Percentiles rank a stretch among this genome's conserved stretches.
Evolutionary conservation across 2,329 filamentous ascomycete genomes (phyloP).

Genomic region (Penicillium polonicum): DNA sequence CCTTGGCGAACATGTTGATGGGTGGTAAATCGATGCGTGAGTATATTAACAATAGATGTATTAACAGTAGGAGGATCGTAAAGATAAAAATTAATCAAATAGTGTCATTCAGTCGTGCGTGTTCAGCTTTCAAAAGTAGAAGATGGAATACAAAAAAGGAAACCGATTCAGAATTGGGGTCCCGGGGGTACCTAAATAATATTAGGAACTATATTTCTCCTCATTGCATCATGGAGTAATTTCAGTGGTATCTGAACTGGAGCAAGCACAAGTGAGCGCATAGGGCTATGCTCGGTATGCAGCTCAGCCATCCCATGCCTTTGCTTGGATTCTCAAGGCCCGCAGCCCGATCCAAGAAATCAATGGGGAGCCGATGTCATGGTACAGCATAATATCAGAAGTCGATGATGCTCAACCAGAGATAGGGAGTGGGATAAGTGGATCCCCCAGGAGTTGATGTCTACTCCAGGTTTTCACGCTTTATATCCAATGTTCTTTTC

Average conservation of each 20-base stretch:
- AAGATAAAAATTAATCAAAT: slow-evolving; percentile 10
- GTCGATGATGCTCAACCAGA: slow-evolving; percentile 10
- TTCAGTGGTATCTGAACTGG: slow-evolving; percentile 1
- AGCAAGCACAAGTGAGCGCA: too few species aligned
- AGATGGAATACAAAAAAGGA: neutral
- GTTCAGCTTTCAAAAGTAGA: slow-evolving; percentile 11
- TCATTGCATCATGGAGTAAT: slow-evolving; percentile 24
- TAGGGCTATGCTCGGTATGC: neutral
- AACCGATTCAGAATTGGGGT: neutral
- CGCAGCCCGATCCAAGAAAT: slow-evolving; percentile 5
- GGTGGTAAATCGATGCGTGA: neutral
- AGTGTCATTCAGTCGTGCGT: slow-evolving; percentile 21
- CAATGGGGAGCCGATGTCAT: neutral
- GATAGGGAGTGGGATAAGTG: neutral
- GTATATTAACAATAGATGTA: slow-evolving; percentile 3
- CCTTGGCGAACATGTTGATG: slow-evolving; percentile 18
- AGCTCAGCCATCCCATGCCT: slow-evolving; percentile 3
- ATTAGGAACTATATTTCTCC: neutral
- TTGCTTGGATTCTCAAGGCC: slow-evolving; percentile 9
- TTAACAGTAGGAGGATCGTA: slow-evolving; percentile 3
- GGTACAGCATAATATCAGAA: neutral
- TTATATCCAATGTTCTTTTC: neutral
- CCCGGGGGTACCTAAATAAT: slow-evolving; percentile 12
- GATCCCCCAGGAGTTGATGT: neutral
- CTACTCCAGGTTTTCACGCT: neutral